Evolutionary conservation across 345 rosid genomes (phyloP).

Genomic region (Geranium rotundifolium): DNA sequence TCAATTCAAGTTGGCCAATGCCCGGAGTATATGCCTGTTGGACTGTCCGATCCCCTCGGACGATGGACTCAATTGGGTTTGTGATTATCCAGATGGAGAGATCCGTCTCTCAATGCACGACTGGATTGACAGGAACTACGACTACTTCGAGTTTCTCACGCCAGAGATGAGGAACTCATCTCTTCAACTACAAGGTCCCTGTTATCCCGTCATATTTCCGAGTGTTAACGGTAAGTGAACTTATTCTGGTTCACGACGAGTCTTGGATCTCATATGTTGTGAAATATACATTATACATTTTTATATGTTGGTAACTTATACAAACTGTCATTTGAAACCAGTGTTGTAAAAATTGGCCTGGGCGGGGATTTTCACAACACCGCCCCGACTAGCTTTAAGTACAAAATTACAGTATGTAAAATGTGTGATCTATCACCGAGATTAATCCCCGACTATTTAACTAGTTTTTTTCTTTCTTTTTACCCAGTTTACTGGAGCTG

Average conservation of each 20-base stretch:
- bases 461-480: background rate
- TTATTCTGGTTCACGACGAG: background rate
- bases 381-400: too few relatives aligned
- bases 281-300: background rate
- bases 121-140: conserved; percentile 84
- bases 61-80: conserved; percentile 81
- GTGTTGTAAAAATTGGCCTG: too few relatives aligned
- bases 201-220: conserved; percentile 91
- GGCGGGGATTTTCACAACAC: too few relatives aligned
- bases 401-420: too few relatives aligned
- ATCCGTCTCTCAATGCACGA: conserved; percentile 63
- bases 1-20: conserved; percentile 57
- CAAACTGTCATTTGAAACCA: too few relatives aligned
- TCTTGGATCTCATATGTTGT: too few relatives aligned
- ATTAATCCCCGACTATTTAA: background rate
- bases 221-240: conserved; percentile 61
- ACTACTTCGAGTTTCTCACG: conserved; percentile 85
- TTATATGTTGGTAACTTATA: background rate
- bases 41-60: conserved; percentile 81
- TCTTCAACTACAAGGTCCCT: conserved; percentile 95
- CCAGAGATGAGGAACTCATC: conserved; percentile 88
- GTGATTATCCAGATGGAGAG: conserved; percentile 98
- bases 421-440: too few relatives aligned
- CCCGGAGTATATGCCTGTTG: conserved; percentile 78
- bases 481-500: conserved; percentile 88